Evolutionary conservation across 2,329 filamentous ascomycete genomes (phyloP), one percentile per base, ranked within the genome.

Genomic region (Shiraia bambusicola): DNA sequence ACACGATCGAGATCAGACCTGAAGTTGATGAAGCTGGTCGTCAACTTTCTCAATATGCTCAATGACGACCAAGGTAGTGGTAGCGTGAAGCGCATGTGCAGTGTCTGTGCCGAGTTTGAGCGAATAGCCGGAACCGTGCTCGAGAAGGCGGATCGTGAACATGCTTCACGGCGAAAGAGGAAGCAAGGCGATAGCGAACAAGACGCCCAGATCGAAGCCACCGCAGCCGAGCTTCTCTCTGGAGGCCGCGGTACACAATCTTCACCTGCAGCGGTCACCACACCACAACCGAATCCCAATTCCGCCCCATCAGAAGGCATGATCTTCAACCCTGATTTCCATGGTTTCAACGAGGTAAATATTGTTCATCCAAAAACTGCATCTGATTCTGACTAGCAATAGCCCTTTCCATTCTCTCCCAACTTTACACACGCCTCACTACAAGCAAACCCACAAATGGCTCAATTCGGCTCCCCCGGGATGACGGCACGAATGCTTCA

Each of bases 61-160:
- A 87, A 87, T n/a, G 81, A 86, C 26, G 92, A 97, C 58, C 88
- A 91, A 50, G 87, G 90, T 42, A 93, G 91, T 43, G 88, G 90
- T 29, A 91, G 88, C 58, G 88, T 97, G 4, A 88, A 89, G 64
- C 87, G 93, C 35, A 97, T 97, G 89, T 80, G 96, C 13, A 86
- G 85, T 16, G 86, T 97, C 1, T 97, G 92, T 67, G 82, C 88
- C n/a, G 93, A 98, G 61, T 98, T 98, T 57, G 91, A 95, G 67
- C 83, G 93, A 44, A 96, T 98, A 51, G 90, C 90, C 26, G 88
- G 86, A 61, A 83, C 90, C 3, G 89, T 95, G 7, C 83, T 97
- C 32, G 92, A 97, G 45, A 95, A 91, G 66, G 82, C 88, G 0
- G 92, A 97, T 63, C 89, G 86, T 59, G 92, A 97, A 37, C 81